Base-by-base conservation (phyloP, 2,329 filamentous ascomycete genomes). In the Xylogone sp. region DNA sequence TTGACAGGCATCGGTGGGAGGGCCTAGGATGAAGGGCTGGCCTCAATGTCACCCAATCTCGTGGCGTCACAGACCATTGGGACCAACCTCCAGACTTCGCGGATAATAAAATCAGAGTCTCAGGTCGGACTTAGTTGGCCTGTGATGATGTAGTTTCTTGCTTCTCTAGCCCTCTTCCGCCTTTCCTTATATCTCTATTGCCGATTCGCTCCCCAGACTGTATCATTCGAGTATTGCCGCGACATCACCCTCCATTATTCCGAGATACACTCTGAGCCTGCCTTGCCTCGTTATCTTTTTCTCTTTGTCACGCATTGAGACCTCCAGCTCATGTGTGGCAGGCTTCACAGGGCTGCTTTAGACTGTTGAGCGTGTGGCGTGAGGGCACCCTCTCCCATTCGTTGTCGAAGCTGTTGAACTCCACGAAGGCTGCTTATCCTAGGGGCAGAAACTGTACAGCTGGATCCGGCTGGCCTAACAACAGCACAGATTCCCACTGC, bases 1-100 rank as follows among this genome's bases (percentile, higher is more conserved):
- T 56, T 62, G 59, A 63, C 60, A 59, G 57, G 60, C 60, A 61
- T 63, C 55, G 53, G 59, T 53, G 54, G 54, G n/a, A 55, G 50
- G 50, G 49, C 45, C 55, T 56, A 58, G 54, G 49, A 31, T 39
- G 47, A 45, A 52, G 53, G n/a, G 48, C 54, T 52, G 53, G 47
- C 57, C 34, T 55, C 48, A 51, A 56, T 56, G 48, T 57, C 45
- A 56, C 48, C 56, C 55, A 61, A 59, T 60, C 56, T 62, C 53
- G 58, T 62, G 62, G 61, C 60, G 61, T 63, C 56, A 57, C 60
- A 59, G 44, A 54, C 34, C 34, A 39, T 16, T 39, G 34, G 59
- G 56, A 56, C 51, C 52, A 59, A 60, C 55, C 51, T 57, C 53
- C 43, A 39, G 34, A 18, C 34, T 18, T 39, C 34, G n/a, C n/a